Base-by-base conservation (phyloP, 768 basidiomycete species). In the Psilocybe cyanescens region DNA sequence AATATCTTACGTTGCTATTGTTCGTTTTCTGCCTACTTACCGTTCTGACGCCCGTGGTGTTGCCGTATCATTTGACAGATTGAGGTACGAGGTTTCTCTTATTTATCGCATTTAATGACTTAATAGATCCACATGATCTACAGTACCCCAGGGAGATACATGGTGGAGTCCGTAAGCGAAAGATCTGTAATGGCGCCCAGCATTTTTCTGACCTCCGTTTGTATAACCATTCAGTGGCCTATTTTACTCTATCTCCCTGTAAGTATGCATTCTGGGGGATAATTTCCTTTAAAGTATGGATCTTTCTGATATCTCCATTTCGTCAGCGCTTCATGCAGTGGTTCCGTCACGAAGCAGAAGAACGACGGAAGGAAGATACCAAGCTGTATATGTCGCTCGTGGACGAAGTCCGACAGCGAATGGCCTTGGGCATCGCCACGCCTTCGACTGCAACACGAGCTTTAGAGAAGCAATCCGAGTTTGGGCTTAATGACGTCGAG, bases 401-500 rank as follows among this genome's bases (percentile, higher is more conserved):
- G 65, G 66, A 70, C 53, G 65, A 70, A 7, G 74, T 72, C 11
- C 66, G 66, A 11, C 57, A 65, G 2, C 65, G 71, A 35, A 59
- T 73, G 47, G 58, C 52, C 16, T 57, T 58, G 28, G 71, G 69
- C n/a, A 61, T 61, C 0, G 72, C 71, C 0, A 67, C 66, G 28
- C 65, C 70, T 3, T 72, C 78, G 31, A 81, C 79, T 57, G 76
- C 76, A 1, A 75, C 63, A 45, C 74, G 77, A 29, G 75, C 78
- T 12, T 68, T 81, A 1, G 73, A 80, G 59, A 79, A 78, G 35
- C 76, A 80, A 57, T 58, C 62, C 8, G 74, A 79, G 6, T 80
- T 79, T 60, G 77, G 76, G 14, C 71, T 83, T n/a, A 76, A 71
- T 29, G 71, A 79, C 37, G 69, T 78, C 14, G 81, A 81, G 64